Evolutionary conservation across 1,139 yeast genomes (phyloP).

Genomic region (Pichia sp.): DNA sequence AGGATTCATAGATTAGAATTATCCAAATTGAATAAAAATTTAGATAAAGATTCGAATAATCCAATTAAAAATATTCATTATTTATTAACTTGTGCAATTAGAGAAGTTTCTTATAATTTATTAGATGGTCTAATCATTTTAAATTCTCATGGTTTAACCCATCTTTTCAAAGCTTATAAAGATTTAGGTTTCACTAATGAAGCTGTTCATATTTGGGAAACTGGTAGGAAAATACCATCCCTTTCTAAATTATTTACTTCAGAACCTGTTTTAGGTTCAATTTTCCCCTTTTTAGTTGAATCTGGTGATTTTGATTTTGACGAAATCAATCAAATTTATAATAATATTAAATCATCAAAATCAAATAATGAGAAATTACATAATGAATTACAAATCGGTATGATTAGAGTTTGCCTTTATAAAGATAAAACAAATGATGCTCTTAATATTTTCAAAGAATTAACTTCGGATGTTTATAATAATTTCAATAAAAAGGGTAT

Average conservation of each 20-base stretch:
- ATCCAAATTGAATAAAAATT: constrained; percentile 42
- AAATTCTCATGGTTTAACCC: constrained; percentile 49
- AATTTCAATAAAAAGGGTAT: constrained; percentile 23
- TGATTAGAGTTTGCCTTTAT: constrained; percentile 53
- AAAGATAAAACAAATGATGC: constrained; percentile 47
- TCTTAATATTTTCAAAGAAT: constrained; percentile 38
- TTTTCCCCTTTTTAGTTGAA: constrained; percentile 61
- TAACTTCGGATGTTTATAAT: constrained; percentile 33
- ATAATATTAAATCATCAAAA: constrained; percentile 33
- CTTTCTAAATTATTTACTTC: constrained; percentile 29
- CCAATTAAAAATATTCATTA: constrained; percentile 43
- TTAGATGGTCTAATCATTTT: constrained; percentile 35
- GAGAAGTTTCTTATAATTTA: constrained; percentile 44
- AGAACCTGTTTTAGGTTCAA: constrained; percentile 60
- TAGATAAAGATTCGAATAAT: constrained; percentile 48
- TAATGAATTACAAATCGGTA: constrained; percentile 50
- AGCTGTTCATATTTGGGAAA: constrained; percentile 48
- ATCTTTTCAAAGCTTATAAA: constrained; percentile 49
- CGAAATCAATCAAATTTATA: constrained; percentile 45
- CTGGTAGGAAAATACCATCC: constrained; percentile 30
- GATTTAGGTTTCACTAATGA: constrained; percentile 46
- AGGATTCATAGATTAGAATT: constrained; percentile 44
- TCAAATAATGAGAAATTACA: constrained; percentile 30
- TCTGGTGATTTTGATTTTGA: constrained; percentile 55
- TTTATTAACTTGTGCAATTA: constrained; percentile 38